Percentiles rank a stretch among this genome's conserved stretches.
phyloP scores from a whole-genome alignment of 768 basidiomycete genomes.

The Mycena chlorophos region DNA sequence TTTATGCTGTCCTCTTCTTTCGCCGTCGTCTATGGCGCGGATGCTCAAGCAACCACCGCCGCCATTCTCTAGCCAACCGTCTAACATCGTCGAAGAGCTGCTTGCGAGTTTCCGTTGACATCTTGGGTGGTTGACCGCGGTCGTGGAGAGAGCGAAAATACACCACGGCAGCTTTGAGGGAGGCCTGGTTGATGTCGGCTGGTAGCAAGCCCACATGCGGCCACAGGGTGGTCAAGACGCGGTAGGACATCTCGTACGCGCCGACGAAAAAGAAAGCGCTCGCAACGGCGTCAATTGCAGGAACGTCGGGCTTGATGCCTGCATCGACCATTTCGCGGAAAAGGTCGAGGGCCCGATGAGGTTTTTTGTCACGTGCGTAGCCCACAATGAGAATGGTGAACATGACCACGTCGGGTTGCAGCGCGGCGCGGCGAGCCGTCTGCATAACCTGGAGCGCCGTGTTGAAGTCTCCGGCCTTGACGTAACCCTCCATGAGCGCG shows the following conservation, averaged over 20 bases:
- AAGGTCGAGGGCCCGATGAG: conserved; percentile 49
- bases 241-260: conserved; percentile 49
- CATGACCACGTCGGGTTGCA: conserved; percentile 63
- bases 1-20: neutral
- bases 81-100: conserved; percentile 40
- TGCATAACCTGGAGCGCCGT: conserved; percentile 58
- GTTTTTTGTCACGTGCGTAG: conserved; percentile 59
- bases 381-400: conserved; percentile 79
- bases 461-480: conserved; percentile 55
- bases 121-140: conserved; percentile 19
- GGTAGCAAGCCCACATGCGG: conserved; percentile 63
- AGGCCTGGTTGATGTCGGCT: conserved; percentile 40
- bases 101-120: conserved; percentile 35
- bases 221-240: conserved; percentile 64
- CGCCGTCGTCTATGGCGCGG: neutral
- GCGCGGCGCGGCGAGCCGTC: conserved; percentile 48
- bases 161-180: conserved; percentile 46
- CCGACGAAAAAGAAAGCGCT: conserved; percentile 66
- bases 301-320: conserved; percentile 68
- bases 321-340: conserved; percentile 65
- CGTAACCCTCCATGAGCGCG: conserved; percentile 77
- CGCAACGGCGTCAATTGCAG: conserved; percentile 68
- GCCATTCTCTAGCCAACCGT: conserved; percentile 15
- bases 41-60: conserved; percentile 3
- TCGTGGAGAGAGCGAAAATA: conserved; percentile 48